Conservation (phyloP, 805 yeast species). For the Wilhelminamyces savonicus region DNA sequence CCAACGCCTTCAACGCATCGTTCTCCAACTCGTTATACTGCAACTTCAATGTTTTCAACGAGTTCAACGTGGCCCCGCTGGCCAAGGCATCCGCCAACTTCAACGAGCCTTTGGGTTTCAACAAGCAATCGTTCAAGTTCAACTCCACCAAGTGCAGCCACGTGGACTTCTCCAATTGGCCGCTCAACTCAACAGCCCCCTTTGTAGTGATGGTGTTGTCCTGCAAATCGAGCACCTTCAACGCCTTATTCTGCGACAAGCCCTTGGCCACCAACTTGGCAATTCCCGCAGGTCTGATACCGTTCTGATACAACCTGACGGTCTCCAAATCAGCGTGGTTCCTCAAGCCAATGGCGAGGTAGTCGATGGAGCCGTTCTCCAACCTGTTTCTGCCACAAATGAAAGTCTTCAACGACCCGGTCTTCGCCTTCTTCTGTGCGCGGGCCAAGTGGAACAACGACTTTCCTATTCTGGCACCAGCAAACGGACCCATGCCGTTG, state of each 20-base stretch:
- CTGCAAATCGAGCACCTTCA: constrained; percentile 77
- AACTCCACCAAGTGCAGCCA: constrained; percentile 75
- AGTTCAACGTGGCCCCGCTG: constrained; percentile 25
- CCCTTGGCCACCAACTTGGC: constrained; percentile 69
- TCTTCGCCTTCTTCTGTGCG: constrained; percentile 46
- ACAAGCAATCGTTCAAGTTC: constrained; percentile 82
- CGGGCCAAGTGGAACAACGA: constrained; percentile 68
- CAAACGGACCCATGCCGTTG: constrained; percentile 98
- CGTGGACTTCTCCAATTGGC: constrained; percentile 29
- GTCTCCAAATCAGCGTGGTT: constrained; percentile 69
- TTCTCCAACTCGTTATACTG: constrained; percentile 86
- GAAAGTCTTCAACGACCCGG: constrained; percentile 66
- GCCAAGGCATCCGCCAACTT: constrained; percentile 43
- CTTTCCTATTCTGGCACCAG: constrained; percentile 90
- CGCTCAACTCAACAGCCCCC: constrained; percentile 48
- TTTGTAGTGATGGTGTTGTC: constrained; percentile 88
- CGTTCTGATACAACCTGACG: constrained; percentile 87
- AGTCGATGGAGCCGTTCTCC: constrained; percentile 88
- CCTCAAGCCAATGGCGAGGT: constrained; percentile 78
- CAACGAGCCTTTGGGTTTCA: constrained; percentile 72
- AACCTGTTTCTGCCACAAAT: constrained; percentile 96
- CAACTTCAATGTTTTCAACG: constrained; percentile 57
- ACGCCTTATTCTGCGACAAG: constrained; percentile 50
- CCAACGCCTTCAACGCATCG: constrained; percentile 54
- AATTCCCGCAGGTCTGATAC: constrained; percentile 93